Evolutionary conservation across 805 yeast species (phyloP).

Genomic region (Isabelozyma rhagii): DNA sequence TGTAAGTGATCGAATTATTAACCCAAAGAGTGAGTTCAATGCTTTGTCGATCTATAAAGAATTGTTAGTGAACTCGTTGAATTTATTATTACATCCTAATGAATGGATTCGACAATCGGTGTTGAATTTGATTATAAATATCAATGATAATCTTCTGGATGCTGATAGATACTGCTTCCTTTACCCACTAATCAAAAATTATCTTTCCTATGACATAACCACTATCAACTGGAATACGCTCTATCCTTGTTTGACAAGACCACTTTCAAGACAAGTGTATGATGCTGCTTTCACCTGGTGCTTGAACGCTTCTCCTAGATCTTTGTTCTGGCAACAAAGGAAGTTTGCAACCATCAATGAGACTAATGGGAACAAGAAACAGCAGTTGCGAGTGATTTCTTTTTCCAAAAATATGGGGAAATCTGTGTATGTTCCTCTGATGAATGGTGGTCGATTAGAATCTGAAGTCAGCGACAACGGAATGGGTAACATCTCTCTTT

Average conservation of each 20-base stretch:
- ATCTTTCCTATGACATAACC: constrained; percentile 71
- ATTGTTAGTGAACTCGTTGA: constrained; percentile 34
- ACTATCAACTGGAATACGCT: constrained; percentile 65
- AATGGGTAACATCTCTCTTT: constrained; percentile 30
- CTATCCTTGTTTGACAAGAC: constrained; percentile 63
- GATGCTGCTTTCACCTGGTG: constrained; percentile 72
- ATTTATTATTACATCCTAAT: constrained; percentile 79
- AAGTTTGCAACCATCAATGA: constrained; percentile 13
- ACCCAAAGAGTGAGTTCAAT: constrained; percentile 34
- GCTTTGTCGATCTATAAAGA: constrained; percentile 38
- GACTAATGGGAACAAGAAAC: constrained; percentile 9
- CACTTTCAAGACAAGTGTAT: constrained; percentile 64
- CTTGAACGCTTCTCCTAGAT: constrained; percentile 49
- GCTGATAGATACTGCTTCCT: constrained; percentile 84
- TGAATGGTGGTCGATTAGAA: constrained; percentile 4
- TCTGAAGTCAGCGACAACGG: background rate
- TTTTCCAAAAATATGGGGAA: constrained; percentile 34
- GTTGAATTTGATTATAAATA: constrained; percentile 55
- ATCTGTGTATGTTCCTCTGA: constrained; percentile 28
- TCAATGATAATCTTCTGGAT: constrained; percentile 58
- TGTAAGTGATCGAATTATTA: constrained; percentile 28
- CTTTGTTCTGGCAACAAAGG: constrained; percentile 75
- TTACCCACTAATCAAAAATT: constrained; percentile 76
- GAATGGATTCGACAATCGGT: constrained; percentile 77
- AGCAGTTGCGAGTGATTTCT: constrained; percentile 16